These are phyloP conservation scores for Pelargonium nanum DNA, from an alignment of 345 rosid species.

Conservation along the genomic window DNA sequence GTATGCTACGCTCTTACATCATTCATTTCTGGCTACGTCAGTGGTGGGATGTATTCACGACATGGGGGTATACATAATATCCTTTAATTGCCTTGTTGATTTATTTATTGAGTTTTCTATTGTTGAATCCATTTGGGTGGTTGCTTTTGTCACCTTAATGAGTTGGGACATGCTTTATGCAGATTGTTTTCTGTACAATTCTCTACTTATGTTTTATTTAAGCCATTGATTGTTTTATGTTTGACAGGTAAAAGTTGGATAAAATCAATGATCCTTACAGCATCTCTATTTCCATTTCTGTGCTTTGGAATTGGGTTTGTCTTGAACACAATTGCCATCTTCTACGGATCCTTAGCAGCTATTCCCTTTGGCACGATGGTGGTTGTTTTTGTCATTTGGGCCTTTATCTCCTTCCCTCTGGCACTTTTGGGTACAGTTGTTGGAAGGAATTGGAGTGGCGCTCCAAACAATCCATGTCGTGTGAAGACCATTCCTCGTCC, in stretches of 20 bases:
- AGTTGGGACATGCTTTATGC: background rate
- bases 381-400: slow-evolving; percentile 89
- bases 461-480: slow-evolving; percentile 92
- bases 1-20: slow-evolving; percentile 98
- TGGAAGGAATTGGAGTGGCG: slow-evolving; percentile 93
- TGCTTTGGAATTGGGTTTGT: slow-evolving; percentile 85
- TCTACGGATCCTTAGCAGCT: slow-evolving; percentile 88
- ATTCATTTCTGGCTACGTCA: slow-evolving; percentile 92
- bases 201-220: background rate
- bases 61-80: slow-evolving; percentile 61
- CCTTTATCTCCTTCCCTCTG: slow-evolving; percentile 83
- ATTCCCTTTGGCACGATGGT: slow-evolving; percentile 95
- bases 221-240: background rate
- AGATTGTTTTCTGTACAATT: background rate
- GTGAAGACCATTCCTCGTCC: slow-evolving; percentile 96
- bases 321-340: slow-evolving; percentile 80
- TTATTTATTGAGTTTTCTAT: slow-evolving; percentile 1
- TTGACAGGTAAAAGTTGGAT: slow-evolving; percentile 87
- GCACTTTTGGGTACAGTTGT: slow-evolving; percentile 93
- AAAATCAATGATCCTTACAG: slow-evolving; percentile 89
- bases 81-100: background rate
- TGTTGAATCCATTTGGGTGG: background rate
- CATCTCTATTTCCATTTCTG: slow-evolving; percentile 85
- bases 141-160: background rate
- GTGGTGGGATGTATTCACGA: slow-evolving; percentile 99